These are phyloP conservation scores for Phytopythium kandeliae DNA, from an alignment of 352 stramenopile genomes.

Conservation along the genomic window DNA sequence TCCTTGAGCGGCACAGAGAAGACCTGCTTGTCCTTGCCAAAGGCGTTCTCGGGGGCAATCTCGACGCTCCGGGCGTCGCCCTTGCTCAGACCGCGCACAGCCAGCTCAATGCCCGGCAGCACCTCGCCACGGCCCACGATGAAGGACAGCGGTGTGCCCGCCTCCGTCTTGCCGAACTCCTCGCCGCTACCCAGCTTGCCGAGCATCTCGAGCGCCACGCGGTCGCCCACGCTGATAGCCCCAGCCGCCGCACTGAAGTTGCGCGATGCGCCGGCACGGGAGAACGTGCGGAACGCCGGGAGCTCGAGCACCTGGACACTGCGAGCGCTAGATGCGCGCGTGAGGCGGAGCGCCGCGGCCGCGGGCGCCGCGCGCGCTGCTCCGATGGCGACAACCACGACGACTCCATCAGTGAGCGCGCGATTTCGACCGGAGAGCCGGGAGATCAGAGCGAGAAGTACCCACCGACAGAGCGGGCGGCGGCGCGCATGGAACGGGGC, in stretches of 20 bases:
- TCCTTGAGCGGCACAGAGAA: conserved; percentile 61
- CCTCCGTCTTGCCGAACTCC: conserved; percentile 43
- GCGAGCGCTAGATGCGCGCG: conserved; percentile 1
- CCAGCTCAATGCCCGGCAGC: conserved; percentile 65
- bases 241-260: conserved; percentile 11
- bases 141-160: conserved; percentile 53
- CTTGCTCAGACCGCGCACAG: conserved; percentile 58
- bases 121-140: conserved; percentile 67
- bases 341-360: conserved; percentile 6
- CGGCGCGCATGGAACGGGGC: conserved; percentile 11
- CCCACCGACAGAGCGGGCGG: conserved; percentile 7
- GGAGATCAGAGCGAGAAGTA: background rate
- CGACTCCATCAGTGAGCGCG: background rate
- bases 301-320: conserved; percentile 9
- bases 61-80: conserved; percentile 57
- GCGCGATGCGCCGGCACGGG: conserved; percentile 4
- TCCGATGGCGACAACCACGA: background rate
- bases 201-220: conserved; percentile 62
- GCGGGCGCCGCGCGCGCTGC: conserved; percentile 8
- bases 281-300: conserved; percentile 4
- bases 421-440: background rate
- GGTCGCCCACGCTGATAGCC: conserved; percentile 49
- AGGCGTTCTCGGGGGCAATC: conserved; percentile 60
- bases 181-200: conserved; percentile 59
- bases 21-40: conserved; percentile 58